These are phyloP conservation scores for Mikania micrantha DNA, from an alignment of 129 eudicot species.

Conservation along the genomic window DNA sequence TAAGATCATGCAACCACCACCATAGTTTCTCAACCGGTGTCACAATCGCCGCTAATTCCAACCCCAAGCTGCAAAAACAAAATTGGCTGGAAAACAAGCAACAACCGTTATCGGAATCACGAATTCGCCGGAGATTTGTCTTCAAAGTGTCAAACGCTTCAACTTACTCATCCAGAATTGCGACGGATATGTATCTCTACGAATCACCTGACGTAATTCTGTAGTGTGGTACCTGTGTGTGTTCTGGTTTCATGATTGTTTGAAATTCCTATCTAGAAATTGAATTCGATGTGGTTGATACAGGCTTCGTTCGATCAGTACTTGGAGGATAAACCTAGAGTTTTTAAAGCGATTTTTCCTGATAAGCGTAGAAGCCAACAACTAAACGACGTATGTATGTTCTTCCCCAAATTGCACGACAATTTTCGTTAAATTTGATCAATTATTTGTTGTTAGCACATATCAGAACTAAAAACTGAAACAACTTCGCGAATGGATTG, in stretches of 20 bases:
- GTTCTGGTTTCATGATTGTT: not conserved
- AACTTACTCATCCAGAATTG: slow-evolving; percentile 56
- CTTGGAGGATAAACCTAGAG: slow-evolving; percentile 77
- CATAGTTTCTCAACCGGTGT: not conserved
- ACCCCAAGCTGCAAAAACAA: not conserved
- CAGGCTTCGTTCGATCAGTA: slow-evolving; percentile 91
- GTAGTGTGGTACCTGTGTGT: not conserved
- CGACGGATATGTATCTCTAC: slow-evolving; percentile 65
- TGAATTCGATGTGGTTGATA: slow-evolving; percentile 6
- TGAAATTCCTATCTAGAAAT: not conserved
- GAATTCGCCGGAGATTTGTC: slow-evolving; percentile 3
- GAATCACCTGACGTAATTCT: slow-evolving; percentile 56
- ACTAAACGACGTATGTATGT: slow-evolving; percentile 47
- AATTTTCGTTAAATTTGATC: not conserved
- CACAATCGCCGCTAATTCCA: slow-evolving; percentile 9
- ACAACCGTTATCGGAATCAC: not conserved
- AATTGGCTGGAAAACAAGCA: slow-evolving; percentile 5
- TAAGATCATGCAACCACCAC: slow-evolving; percentile 19
- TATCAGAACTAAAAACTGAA: not conserved
- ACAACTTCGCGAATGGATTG: not conserved
- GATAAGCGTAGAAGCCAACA: slow-evolving; percentile 74
- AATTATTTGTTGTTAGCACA: not conserved
- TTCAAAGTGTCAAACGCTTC: slow-evolving; percentile 41
- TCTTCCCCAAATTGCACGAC: not conserved
- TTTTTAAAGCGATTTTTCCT: slow-evolving; percentile 76